These are phyloP conservation scores for Sporisorium reilianum DNA, from an alignment of 1,284 basidiomycete genomes.

Conservation along the genomic window DNA sequence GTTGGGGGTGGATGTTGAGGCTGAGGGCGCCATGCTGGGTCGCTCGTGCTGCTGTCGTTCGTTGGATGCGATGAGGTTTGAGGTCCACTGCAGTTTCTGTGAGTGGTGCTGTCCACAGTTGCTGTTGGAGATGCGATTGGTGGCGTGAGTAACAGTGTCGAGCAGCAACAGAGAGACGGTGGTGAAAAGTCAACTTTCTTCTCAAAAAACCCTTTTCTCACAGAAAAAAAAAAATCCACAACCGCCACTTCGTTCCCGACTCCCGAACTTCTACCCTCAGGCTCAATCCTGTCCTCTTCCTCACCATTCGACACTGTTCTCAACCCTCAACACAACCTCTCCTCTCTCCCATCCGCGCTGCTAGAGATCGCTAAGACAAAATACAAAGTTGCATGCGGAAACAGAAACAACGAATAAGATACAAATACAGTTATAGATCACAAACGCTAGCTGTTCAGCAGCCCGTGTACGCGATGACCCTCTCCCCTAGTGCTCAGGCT, in stretches of 20 bases:
- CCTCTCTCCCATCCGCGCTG: too few species aligned
- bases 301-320: neutral
- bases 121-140: neutral
- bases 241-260: neutral
- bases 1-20: constrained; percentile 17
- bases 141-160: neutral
- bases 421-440: constrained; percentile 30
- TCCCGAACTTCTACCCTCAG: neutral
- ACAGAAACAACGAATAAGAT: neutral
- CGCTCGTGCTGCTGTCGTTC: neutral
- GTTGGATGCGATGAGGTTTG: neutral
- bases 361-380: neutral
- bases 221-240: constrained; percentile 3
- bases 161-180: neutral
- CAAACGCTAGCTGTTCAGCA: neutral
- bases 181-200: neutral
- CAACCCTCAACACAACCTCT: too few species aligned
- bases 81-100: too few species aligned
- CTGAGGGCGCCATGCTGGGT: constrained; percentile 23
- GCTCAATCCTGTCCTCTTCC: neutral
- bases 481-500: constrained; percentile 39
- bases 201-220: neutral
- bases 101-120: neutral
- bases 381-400: neutral
- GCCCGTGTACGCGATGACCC: neutral